phyloP scores from a whole-genome alignment of 352 stramenopile genomes.

The Hyaloperonospora arabidopsidis region DNA sequence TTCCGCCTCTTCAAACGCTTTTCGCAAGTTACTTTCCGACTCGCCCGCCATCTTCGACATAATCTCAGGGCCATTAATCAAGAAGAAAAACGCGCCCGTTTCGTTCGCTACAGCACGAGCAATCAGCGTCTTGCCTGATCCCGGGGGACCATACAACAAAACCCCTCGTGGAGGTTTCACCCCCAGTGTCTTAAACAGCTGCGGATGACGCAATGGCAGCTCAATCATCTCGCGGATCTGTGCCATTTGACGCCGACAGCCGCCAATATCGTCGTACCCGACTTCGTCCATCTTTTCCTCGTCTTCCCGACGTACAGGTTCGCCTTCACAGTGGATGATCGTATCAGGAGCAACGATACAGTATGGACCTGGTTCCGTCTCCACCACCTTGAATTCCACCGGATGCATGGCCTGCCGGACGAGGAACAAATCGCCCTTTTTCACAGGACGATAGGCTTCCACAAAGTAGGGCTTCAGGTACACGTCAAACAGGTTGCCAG shows the following conservation, averaged over 20 bases:
- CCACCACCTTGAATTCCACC: conserved; percentile 99
- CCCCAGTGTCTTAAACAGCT: conserved; percentile 98
- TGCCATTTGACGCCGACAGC: conserved; percentile 97
- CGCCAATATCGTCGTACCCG: conserved; percentile 98
- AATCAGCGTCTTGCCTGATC: conserved; percentile 98
- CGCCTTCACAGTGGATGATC: conserved; percentile 99
- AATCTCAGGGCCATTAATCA: conserved; percentile 99
- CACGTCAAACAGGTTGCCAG: conserved; percentile 99
- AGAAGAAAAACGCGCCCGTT: conserved; percentile 98
- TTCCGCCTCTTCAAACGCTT: conserved; percentile 98
- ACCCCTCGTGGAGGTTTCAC: conserved; percentile 98
- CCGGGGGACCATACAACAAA: conserved; percentile 97
- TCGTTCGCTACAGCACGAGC: conserved; percentile 98
- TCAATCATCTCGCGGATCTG: conserved; percentile 99
- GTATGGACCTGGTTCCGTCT: conserved; percentile 95
- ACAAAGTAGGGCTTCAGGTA: conserved; percentile 99
- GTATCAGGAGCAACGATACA: conserved; percentile 99
- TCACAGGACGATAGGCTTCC: conserved; percentile 97
- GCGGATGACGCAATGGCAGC: conserved; percentile 94
- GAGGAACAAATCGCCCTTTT: conserved; percentile 98
- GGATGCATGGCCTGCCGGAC: conserved; percentile 98
- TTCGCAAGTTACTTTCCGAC: conserved; percentile 89
- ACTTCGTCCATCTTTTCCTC: conserved; percentile 99
- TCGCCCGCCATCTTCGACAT: conserved; percentile 98
- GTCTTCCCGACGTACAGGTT: conserved; percentile 97